Base-by-base conservation (phyloP, 164 flowering plant species). In the Piper betle region DNA sequence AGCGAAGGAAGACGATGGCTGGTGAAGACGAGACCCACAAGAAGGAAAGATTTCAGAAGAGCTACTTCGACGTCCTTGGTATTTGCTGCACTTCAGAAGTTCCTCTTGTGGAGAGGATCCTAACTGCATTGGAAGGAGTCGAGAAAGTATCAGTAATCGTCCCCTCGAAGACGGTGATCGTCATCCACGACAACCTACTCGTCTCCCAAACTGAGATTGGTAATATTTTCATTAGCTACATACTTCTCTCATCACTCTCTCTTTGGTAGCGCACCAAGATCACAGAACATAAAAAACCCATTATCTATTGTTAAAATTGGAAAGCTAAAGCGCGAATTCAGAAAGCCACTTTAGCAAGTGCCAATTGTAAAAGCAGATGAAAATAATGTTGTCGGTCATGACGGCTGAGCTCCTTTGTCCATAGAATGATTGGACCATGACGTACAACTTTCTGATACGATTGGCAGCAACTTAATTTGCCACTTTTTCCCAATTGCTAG, bases 11-110 rank as follows among this genome's bases (percentile, higher is more conserved):
- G 8, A 52, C 57, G 39, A 75, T 69, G 78, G 67, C 59, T 4
- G 40, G 20, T 42, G 57, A 8, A 37, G 67, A 62, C 4, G 60
- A 61, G 55, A 71, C 8, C 55, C 33, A 25, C 1, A 67, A 63
- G 42, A 59, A 53, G 39, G 68, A 64, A 52, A 75, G 73, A 67
- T 66, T 75, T 53, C 81, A 82, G 72, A 92, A 89, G 58, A 89
- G 88, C 62, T 87, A 92, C 58, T 89, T 92, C 20, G 96, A 92
- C 20, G 98, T 92, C 19, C 19, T 85, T 72, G 98, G 96, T 0
- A 37, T 92, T 6, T 92, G 98, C 67, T 92, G 98, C 46, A 63
- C 96, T 0, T 84, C 98, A 0, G 98, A 92, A 61, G 77, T 86
- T 16, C 79, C 88, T 4, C 39, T 89, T 39, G 71, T 92, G 4